These are phyloP conservation scores for Carpinus fangiana DNA, from an alignment of 306 rosid genomes.

Conservation along the genomic window DNA sequence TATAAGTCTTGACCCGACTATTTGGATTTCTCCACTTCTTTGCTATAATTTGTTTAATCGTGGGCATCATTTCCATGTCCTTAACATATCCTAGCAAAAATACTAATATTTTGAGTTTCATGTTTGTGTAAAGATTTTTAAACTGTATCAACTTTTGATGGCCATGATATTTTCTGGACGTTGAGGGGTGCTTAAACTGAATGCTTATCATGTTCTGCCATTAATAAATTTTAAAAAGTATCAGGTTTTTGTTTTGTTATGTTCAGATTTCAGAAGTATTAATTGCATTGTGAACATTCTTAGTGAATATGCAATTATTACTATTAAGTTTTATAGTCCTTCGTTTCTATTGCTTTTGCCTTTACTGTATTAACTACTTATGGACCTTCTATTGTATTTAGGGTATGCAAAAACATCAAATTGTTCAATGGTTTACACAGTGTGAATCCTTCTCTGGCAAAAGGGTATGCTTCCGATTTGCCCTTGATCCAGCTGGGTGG, in stretches of 20 bases:
- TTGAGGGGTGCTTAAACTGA: slow-evolving; percentile 1
- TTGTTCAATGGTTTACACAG: slow-evolving; percentile 37
- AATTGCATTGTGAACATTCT: slow-evolving; percentile 13
- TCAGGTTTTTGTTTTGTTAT: not conserved
- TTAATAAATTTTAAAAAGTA: not conserved
- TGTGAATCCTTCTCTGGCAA: slow-evolving; percentile 22
- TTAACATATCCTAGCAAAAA: not conserved
- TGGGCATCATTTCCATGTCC: not conserved
- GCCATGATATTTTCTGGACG: not conserved
- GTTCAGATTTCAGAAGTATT: slow-evolving; percentile 12
- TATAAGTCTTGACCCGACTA: not conserved
- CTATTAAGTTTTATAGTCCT: not conserved
- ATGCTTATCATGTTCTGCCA: not conserved
- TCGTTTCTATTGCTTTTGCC: not conserved
- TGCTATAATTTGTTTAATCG: not conserved
- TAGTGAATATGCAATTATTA: not conserved
- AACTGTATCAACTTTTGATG: slow-evolving; percentile 13
- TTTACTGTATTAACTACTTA: not conserved
- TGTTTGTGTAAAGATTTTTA: not conserved
- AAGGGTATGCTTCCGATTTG: slow-evolving; percentile 28
- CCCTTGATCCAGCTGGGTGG: slow-evolving; percentile 39
- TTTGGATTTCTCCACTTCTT: not conserved
- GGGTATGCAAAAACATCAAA: slow-evolving; percentile 51
- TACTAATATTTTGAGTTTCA: not conserved
- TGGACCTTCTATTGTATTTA: slow-evolving; percentile 26